Percentiles rank a stretch among this genome's conserved stretches.
Evolutionary conservation across 768 basidiomycete species (phyloP).

Genomic region (Mycena amicta): DNA sequence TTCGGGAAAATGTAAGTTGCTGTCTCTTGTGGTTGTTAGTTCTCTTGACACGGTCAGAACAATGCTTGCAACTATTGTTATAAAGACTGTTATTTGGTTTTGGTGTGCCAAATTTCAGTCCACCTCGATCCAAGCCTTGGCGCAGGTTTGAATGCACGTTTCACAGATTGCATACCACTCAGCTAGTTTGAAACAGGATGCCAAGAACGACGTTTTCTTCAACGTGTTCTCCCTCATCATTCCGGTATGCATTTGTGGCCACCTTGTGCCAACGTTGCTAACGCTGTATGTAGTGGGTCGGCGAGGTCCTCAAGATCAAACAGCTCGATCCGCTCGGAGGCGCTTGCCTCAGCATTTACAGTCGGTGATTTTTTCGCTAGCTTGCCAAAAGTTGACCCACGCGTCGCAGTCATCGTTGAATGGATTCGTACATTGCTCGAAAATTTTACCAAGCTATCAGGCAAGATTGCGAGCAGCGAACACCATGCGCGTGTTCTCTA

Average conservation of each 20-base stretch:
- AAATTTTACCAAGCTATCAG: constrained; percentile 22
- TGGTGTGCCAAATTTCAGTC: constrained; percentile 21
- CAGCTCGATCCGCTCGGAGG: constrained; percentile 24
- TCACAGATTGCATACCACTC: not conserved
- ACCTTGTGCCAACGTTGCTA: too few species aligned
- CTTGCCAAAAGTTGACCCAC: too few species aligned
- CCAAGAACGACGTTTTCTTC: constrained; percentile 24
- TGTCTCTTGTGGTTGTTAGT: too few species aligned
- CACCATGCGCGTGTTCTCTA: constrained; percentile 19
- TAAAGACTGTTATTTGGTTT: constrained; percentile 20
- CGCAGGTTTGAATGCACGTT: constrained; percentile 5
- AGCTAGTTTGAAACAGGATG: constrained; percentile 15
- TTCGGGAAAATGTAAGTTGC: constrained; percentile 19
- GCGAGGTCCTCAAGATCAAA: constrained; percentile 16
- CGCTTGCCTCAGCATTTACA: constrained; percentile 20
- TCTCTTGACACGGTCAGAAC: constrained; percentile 3
- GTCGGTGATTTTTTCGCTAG: too few species aligned
- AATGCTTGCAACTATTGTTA: constrained; percentile 18
- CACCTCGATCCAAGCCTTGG: constrained; percentile 18
- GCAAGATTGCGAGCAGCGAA: constrained; percentile 19
- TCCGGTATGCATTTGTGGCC: constrained; percentile 10
- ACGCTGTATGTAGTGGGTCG: constrained; percentile 14
- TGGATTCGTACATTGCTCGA: constrained; percentile 21
- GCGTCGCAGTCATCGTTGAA: constrained; percentile 13
- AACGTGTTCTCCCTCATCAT: constrained; percentile 22